A percentile compares a stretch with the other conserved stretches of the same genome.
These are phyloP conservation scores for Cryptomeria japonica DNA, from an alignment of 75 land plant genomes.

Conservation along the genomic window DNA sequence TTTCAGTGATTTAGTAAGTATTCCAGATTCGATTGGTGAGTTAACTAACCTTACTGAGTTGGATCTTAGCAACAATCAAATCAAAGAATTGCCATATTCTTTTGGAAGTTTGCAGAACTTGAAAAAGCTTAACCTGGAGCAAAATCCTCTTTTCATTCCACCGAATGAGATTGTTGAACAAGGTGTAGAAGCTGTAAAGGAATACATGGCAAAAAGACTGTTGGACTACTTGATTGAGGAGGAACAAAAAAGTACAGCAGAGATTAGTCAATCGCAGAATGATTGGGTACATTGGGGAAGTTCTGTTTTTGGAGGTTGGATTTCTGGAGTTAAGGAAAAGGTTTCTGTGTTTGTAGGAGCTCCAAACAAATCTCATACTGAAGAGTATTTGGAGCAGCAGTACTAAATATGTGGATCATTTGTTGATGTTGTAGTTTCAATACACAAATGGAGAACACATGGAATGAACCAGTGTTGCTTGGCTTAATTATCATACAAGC, in stretches of 20 bases:
- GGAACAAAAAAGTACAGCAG: constrained; percentile 2
- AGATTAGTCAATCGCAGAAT: background rate
- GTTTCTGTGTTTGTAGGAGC: constrained; percentile 30
- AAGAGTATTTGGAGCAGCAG: constrained; percentile 8
- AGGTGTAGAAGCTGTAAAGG: constrained; percentile 30
- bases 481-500: background rate
- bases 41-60: constrained; percentile 26
- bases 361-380: constrained; percentile 7
- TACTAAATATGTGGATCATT: background rate
- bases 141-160: constrained; percentile 38
- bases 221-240: background rate
- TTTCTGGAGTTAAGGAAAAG: constrained; percentile 27
- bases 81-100: constrained; percentile 38
- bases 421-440: background rate
- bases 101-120: constrained; percentile 40
- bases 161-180: constrained; percentile 36
- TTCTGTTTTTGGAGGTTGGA: constrained; percentile 39
- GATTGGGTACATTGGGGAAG: constrained; percentile 47
- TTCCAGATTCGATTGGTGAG: constrained; percentile 51
- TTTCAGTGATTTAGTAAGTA: constrained; percentile 30
- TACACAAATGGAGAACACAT: background rate
- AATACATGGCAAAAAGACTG: constrained; percentile 36
- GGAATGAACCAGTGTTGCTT: background rate
- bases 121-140: constrained; percentile 33
- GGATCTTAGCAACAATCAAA: constrained; percentile 51